A percentile compares a stretch with the other conserved stretches of the same genome.
Evolutionary conservation across 2,329 filamentous ascomycete species (phyloP).

Genomic region (Trichoderma polysporum): DNA sequence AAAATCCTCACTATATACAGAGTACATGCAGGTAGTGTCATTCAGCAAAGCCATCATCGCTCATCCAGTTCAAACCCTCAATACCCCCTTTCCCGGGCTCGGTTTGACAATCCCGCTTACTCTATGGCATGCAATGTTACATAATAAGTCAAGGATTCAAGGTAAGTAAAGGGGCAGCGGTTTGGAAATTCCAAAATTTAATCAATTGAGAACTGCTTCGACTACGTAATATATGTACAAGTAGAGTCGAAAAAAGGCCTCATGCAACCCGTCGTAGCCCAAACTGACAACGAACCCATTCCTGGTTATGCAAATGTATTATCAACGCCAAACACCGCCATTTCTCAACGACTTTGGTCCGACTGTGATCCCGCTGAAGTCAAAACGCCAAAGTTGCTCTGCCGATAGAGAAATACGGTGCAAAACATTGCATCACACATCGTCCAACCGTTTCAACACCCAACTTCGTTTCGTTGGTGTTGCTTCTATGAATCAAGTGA

Average conservation of each 20-base stretch:
- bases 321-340: slow-evolving; percentile 8
- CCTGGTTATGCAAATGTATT: background rate
- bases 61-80: background rate
- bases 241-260: background rate
- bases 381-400: background rate
- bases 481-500: slow-evolving; percentile 7
- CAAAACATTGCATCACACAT: background rate
- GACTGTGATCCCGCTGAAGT: background rate
- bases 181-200: background rate
- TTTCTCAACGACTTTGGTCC: background rate
- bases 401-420: background rate
- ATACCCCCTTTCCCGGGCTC: background rate
- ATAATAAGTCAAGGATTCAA: too few species aligned
- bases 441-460: slow-evolving; percentile 8
- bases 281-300: background rate
- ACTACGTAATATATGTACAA: background rate
- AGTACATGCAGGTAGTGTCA: background rate
- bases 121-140: background rate
- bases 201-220: background rate
- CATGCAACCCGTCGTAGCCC: background rate
- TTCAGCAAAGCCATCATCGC: background rate
- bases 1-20: background rate
- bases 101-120: background rate
- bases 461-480: background rate
- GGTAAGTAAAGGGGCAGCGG: too few species aligned